Evolutionary conservation across 352 stramenopile species (phyloP).

Genomic region (Phytopythium chamaehyphon): DNA sequence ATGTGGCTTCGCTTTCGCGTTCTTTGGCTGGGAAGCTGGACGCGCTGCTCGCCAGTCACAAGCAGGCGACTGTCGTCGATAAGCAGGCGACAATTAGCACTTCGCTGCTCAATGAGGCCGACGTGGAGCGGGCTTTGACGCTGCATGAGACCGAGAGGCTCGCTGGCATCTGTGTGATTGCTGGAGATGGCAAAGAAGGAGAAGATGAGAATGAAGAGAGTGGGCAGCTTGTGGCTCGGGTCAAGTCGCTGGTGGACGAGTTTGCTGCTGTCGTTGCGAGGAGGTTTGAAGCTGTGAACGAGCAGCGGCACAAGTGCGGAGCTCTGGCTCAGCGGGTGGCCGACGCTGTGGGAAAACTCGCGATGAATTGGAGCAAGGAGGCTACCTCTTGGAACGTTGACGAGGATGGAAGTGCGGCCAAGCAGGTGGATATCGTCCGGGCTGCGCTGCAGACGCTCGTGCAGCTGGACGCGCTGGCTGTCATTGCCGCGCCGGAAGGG

Average conservation of each 20-base stretch:
- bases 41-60: slow-evolving; percentile 22
- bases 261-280: slow-evolving; percentile 37
- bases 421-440: slow-evolving; percentile 34
- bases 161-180: slow-evolving; percentile 1
- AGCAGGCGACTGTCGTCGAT: slow-evolving; percentile 2
- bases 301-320: slow-evolving; percentile 33
- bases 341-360: slow-evolving; percentile 8
- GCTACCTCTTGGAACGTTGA: slow-evolving; percentile 8
- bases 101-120: slow-evolving; percentile 44
- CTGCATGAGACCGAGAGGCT: slow-evolving; percentile 12
- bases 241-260: slow-evolving; percentile 21
- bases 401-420: slow-evolving; percentile 1
- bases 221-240: slow-evolving; percentile 1
- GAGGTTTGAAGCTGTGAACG: slow-evolving; percentile 24
- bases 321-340: slow-evolving; percentile 30
- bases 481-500: neutral
- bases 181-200: slow-evolving; percentile 10
- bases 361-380: slow-evolving; percentile 21
- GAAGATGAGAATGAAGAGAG: neutral
- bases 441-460: slow-evolving; percentile 40
- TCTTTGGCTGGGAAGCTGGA: slow-evolving; percentile 30
- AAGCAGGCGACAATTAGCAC: neutral
- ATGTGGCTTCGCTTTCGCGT: slow-evolving; percentile 22
- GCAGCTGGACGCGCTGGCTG: slow-evolving; percentile 23
- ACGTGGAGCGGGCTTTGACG: slow-evolving; percentile 47